phyloP scores from a whole-genome alignment of 2,329 filamentous ascomycete genomes.

The Calonectria honghensis region DNA sequence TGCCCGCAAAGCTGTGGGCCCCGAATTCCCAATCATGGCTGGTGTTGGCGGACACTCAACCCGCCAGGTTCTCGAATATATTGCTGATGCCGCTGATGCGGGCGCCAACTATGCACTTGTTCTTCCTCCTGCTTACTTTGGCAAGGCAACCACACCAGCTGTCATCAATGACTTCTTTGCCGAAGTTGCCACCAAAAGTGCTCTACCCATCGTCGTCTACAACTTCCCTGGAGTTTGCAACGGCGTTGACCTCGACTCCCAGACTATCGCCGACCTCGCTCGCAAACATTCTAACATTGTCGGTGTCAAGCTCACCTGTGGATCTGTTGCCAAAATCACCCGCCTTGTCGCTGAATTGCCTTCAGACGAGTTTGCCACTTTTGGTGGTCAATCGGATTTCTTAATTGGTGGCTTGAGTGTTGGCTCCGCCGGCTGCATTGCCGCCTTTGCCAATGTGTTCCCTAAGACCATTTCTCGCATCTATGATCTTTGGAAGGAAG shows the following conservation, averaged over 20 bases:
- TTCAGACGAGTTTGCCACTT: slow-evolving; percentile 77
- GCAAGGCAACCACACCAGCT: slow-evolving; percentile 74
- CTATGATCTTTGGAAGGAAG: slow-evolving; percentile 76
- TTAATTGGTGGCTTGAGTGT: slow-evolving; percentile 77
- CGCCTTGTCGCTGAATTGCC: slow-evolving; percentile 72
- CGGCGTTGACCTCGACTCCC: slow-evolving; percentile 81
- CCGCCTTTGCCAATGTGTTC: slow-evolving; percentile 78
- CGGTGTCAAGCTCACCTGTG: slow-evolving; percentile 83
- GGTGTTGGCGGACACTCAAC: slow-evolving; percentile 80
- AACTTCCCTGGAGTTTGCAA: slow-evolving; percentile 82
- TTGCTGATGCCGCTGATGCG: slow-evolving; percentile 75
- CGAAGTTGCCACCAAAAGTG: slow-evolving; percentile 70
- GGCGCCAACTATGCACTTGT: slow-evolving; percentile 78
- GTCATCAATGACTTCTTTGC: slow-evolving; percentile 77
- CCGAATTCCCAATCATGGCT: slow-evolving; percentile 89
- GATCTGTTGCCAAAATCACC: slow-evolving; percentile 82
- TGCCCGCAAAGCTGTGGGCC: slow-evolving; percentile 85
- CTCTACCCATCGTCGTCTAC: slow-evolving; percentile 79
- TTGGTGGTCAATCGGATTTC: slow-evolving; percentile 84
- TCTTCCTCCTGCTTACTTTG: slow-evolving; percentile 79
- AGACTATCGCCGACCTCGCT: slow-evolving; percentile 66
- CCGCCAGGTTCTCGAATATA: slow-evolving; percentile 76
- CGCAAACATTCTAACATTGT: slow-evolving; percentile 73
- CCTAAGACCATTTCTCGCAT: slow-evolving; percentile 75
- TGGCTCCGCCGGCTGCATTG: slow-evolving; percentile 76